Evolutionary conservation across 805 yeast genomes (phyloP), one percentile per base, ranked within the genome.

Genomic region (Starmerella khaoyaiensis): DNA sequence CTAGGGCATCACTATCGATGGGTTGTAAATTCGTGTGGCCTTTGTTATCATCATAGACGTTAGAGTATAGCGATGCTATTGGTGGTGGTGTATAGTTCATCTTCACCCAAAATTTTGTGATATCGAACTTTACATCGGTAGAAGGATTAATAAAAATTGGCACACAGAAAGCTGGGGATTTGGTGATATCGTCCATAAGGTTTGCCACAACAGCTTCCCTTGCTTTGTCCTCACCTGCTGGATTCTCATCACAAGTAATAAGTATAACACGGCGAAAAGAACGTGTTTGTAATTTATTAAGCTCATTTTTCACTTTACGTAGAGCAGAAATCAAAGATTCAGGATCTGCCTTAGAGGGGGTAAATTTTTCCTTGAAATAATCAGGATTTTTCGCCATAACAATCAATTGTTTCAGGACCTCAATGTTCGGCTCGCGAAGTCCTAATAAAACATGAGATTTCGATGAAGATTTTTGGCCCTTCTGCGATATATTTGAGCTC

Each of bases 401-500:
- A 26, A 44, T 40, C 15, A 50, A 36, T 11, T 18, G 23, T 28
- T 49, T 49, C 11, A 50, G 35, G 7, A 33, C 43, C 12, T 23
- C 39, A 3, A 45, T 33, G 6, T 35, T 35, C 17, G 51, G 54
- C 26, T 36, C 45, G 3, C 37, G 35, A 9, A 48, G 33, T 2
- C 39, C 21, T 21, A 47, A 21, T 16, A 42, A 23, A 3, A 28
- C 39, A 2, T 18, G 21, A 10, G 35, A 32, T 9, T 26, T 18
- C 17, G 15, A 21, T 18, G 9, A 14, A 7, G 22, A 25, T 11
- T 17, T 9, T 8, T 17, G 9, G 10, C 59, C 31, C 34, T 72
- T 56, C 47, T 71, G 22, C 21, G 39, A 22, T 21, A 35, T 58
- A 20, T 51, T 45, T n/a, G n/a, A n/a, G n/a, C n/a, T n/a, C n/a